Evolutionary conservation across 139 green algal species (phyloP), one percentile per base, ranked within the genome.

Genomic region (Micractinium conductrix): DNA sequence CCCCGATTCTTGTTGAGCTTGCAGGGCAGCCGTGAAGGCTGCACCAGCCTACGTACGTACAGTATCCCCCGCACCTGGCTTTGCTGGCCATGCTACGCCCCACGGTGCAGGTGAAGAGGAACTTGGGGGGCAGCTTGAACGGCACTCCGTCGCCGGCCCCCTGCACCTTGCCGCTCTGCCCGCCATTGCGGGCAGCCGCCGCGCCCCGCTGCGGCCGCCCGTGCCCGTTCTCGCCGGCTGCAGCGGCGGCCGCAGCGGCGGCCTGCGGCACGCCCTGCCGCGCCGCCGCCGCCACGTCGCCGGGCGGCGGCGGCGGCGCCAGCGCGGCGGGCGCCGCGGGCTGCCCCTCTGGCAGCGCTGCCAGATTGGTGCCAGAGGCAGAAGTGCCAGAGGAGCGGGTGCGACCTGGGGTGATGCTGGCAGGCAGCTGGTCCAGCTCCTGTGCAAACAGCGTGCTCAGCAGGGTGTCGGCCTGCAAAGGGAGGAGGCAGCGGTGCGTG

Each of bases 41-140:
- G n/a, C n/a, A n/a, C n/a, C n/a, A n/a, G n/a, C n/a, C n/a, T n/a
- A n/a, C n/a, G n/a, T n/a, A n/a, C n/a, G n/a, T n/a, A n/a, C n/a
- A n/a, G n/a, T n/a, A n/a, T n/a, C 9, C 33, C 30, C 24, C 72
- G 43, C 79, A 81, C 53, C 44, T 79, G 22, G 86, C 81, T 55
- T 74, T 65, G 60, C 72, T 88, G 45, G 75, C 74, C 63, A 85
- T 50, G 44, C 73, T 90, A 43, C 94, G 89, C 1, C 94, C 94
- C 2, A 97, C 95, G 6, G 95, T 96, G 86, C 94, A 97, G 0
- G 96, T 98, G 90, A 94, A 98, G 26, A 98, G 79, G 87, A 93
- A 87, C 26, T 90, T 81, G 33, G 95, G 95, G 7, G 94, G 95
- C 83, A 98, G 74, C 40, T 85, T 88, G 72, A 95, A 79, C 4